These are phyloP conservation scores for Neurospora sp. DNA, from an alignment of 495 filamentous ascomycete species.

Conservation along the genomic window DNA sequence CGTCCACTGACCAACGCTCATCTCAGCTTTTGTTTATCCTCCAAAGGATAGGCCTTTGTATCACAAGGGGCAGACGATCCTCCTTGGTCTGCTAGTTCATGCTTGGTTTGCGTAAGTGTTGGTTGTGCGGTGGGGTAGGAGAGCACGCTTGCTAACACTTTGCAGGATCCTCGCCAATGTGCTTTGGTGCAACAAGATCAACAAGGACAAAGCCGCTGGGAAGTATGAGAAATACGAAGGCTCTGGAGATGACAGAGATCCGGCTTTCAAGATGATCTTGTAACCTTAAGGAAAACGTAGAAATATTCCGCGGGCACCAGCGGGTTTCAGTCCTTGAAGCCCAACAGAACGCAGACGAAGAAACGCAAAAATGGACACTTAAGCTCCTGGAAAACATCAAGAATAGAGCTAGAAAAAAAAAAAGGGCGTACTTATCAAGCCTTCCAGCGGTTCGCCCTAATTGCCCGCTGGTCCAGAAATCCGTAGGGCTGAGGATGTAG, in stretches of 20 bases:
- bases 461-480: no score
- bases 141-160: conserved; percentile 7
- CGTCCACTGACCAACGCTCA: neutral
- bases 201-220: conserved; percentile 51
- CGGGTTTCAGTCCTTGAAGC: no score
- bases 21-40: conserved; percentile 47
- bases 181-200: conserved; percentile 55
- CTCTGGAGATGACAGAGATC: conserved; percentile 56
- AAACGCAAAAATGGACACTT: no score
- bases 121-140: neutral
- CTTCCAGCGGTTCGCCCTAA: no score
- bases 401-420: no score
- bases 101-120: conserved; percentile 56
- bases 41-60: conserved; percentile 35
- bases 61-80: conserved; percentile 48
- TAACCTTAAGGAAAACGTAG: no score
- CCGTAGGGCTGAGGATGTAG: no score
- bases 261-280: conserved; percentile 48
- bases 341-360: no score
- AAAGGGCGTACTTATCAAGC: no score
- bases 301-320: no score
- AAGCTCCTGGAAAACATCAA: no score
- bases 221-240: conserved; percentile 51
- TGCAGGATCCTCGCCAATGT: conserved; percentile 53
- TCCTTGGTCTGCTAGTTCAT: conserved; percentile 47